Evolutionary conservation across 345 rosid species (phyloP).

Genomic region (Angophora floribunda): DNA sequence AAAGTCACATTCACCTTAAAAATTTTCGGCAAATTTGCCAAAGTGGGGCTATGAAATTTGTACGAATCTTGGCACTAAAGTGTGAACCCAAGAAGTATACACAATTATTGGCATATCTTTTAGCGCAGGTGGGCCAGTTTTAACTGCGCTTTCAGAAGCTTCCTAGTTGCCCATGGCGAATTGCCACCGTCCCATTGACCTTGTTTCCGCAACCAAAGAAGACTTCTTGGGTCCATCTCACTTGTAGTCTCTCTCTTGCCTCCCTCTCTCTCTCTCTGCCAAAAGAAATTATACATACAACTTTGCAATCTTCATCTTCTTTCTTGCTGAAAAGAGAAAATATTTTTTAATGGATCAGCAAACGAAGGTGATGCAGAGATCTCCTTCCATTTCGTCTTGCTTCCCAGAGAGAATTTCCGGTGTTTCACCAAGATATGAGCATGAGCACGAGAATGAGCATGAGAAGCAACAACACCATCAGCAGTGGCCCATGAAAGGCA

Average conservation of each 20-base stretch:
- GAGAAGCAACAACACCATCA: neutral
- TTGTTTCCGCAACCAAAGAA: neutral
- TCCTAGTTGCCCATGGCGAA: neutral
- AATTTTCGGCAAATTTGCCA: neutral
- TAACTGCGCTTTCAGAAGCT: neutral
- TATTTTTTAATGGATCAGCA: neutral
- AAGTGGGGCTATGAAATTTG: neutral
- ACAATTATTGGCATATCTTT: neutral
- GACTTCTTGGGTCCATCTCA: neutral
- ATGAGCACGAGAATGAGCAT: neutral
- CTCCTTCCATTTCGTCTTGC: neutral
- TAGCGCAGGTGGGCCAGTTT: neutral
- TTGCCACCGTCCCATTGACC: neutral
- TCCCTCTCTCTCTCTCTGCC: neutral
- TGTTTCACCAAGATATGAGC: neutral
- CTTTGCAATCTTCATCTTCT: neutral
- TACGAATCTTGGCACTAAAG: neutral
- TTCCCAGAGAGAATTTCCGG: neutral
- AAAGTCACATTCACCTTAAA: neutral
- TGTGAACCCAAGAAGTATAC: neutral
- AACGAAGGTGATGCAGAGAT: neutral
- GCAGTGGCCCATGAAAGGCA: neutral
- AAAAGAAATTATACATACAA: neutral
- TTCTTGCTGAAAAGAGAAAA: neutral
- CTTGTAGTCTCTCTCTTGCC: neutral